A percentile compares a stretch with the other conserved stretches of the same genome.
These are phyloP conservation scores for Nicotiana tomentosiformis DNA, from an alignment of 257 asterid genomes.

Conservation along the genomic window DNA sequence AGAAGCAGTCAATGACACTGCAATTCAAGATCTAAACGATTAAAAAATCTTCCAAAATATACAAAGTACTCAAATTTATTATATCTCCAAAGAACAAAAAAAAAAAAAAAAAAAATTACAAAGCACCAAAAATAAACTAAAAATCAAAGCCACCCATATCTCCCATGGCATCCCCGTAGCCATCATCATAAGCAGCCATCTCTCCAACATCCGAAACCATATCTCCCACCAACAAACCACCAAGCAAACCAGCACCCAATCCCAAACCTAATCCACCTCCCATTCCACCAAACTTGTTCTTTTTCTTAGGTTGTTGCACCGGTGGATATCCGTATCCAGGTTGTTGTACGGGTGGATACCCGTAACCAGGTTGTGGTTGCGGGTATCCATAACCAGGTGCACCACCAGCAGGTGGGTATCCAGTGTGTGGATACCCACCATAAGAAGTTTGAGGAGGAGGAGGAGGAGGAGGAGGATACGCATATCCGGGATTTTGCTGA, in stretches of 20 bases:
- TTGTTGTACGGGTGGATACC: constrained; percentile 15
- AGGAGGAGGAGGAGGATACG: constrained; percentile 31
- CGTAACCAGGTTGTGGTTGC: constrained; percentile 16
- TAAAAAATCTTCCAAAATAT: background rate
- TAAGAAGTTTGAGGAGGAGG: constrained; percentile 1
- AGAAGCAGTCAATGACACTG: background rate
- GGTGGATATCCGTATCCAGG: constrained; percentile 34
- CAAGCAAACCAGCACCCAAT: constrained; percentile 83
- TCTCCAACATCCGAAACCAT: constrained; percentile 52
- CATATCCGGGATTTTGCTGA: constrained; percentile 33
- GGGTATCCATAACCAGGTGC: constrained; percentile 38
- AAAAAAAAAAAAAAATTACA: background rate
- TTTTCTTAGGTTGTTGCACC: constrained; percentile 45
- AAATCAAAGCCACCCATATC: constrained; percentile 21
- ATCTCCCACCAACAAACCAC: constrained; percentile 82
- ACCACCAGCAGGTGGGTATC: constrained; percentile 12
- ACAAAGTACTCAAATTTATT: background rate
- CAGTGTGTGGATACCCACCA: constrained; percentile 13
- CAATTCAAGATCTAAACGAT: background rate
- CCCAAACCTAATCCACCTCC: constrained; percentile 64
- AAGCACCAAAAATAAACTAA: background rate
- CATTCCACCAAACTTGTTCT: constrained; percentile 37
- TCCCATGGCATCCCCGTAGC: constrained; percentile 30
- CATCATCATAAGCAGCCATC: constrained; percentile 30
- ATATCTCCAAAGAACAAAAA: background rate